phyloP scores from a whole-genome alignment of 2,329 filamentous ascomycete genomes.

The Simplicillium sp. region DNA sequence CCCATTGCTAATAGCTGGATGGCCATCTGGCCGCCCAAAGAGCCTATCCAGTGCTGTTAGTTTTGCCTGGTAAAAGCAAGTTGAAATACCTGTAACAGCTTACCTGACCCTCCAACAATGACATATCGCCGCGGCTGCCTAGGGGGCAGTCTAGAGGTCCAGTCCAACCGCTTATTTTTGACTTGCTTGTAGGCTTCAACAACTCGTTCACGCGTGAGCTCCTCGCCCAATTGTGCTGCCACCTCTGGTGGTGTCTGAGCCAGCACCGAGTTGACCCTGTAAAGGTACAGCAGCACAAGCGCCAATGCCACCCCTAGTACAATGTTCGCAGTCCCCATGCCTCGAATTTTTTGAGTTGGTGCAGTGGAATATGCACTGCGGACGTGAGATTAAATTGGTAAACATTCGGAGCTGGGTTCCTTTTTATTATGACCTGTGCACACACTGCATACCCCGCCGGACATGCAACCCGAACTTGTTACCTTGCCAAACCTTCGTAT shows the following conservation, averaged over 20 bases:
- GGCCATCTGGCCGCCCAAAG: conserved; percentile 42
- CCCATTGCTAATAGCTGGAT: conserved; percentile 43
- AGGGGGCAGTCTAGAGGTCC: conserved; percentile 25
- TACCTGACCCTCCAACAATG: conserved; percentile 36
- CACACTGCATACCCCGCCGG: too few species aligned
- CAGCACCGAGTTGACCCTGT: conserved; percentile 26
- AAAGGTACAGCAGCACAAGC: conserved; percentile 21
- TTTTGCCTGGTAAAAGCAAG: too few species aligned
- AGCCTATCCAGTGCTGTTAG: too few species aligned
- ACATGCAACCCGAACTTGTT: too few species aligned
- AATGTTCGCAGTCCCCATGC: background rate
- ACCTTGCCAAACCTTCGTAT: too few species aligned
- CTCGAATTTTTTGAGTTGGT: too few species aligned
- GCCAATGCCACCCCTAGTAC: conserved; percentile 2
- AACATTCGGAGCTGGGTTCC: background rate
- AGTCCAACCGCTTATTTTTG: conserved; percentile 26
- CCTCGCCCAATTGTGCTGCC: conserved; percentile 16
- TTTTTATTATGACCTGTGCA: too few species aligned
- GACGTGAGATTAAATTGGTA: too few species aligned
- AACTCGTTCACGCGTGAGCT: conserved; percentile 26
- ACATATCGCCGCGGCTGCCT: conserved; percentile 31
- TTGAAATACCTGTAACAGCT: conserved; percentile 31
- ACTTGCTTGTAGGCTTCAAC: conserved; percentile 23
- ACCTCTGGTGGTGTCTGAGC: conserved; percentile 24
- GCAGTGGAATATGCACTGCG: too few species aligned